These are phyloP conservation scores for Xenosphaeropsis pyriputrescens DNA, from an alignment of 2,329 filamentous ascomycete species.

Conservation along the genomic window DNA sequence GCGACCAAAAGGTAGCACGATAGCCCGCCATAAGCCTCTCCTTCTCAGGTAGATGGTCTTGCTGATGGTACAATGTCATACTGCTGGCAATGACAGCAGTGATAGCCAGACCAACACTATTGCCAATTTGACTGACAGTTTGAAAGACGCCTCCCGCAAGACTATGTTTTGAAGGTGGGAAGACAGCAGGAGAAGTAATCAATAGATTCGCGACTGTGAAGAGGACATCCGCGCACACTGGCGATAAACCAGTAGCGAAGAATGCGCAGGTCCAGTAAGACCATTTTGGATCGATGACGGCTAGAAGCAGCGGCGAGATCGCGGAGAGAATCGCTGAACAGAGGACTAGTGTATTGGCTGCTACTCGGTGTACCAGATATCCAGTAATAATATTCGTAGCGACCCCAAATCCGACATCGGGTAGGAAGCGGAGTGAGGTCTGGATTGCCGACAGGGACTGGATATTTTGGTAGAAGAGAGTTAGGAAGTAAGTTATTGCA, in stretches of 20 bases:
- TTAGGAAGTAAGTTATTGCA: constrained; percentile 11
- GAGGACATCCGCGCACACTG: constrained; percentile 27
- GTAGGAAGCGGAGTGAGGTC: constrained; percentile 24
- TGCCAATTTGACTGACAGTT: constrained; percentile 39
- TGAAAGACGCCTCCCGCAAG: constrained; percentile 49
- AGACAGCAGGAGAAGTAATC: constrained; percentile 29
- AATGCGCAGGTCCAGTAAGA: constrained; percentile 30
- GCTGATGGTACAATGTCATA: constrained; percentile 24
- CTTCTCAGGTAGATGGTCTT: constrained; percentile 8
- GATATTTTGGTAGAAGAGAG: constrained; percentile 6
- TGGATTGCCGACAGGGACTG: constrained; percentile 7
- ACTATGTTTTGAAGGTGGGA: constrained; percentile 39
- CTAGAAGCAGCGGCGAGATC: constrained; percentile 27
- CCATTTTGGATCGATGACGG: constrained; percentile 25
- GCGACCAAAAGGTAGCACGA: constrained; percentile 35
- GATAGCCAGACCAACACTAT: constrained; percentile 33
- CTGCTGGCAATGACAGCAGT: constrained; percentile 31
- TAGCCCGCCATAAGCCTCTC: constrained; percentile 33
- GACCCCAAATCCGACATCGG: constrained; percentile 22
- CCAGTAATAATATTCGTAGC: constrained; percentile 28
- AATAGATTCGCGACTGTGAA: constrained; percentile 41
- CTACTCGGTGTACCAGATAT: constrained; percentile 26
- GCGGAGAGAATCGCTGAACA: constrained; percentile 19
- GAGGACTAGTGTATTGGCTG: constrained; percentile 25
- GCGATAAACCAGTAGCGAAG: constrained; percentile 11